phyloP scores from a whole-genome alignment of 169 alveolate genomes.

The Plasmodium gaboni region DNA sequence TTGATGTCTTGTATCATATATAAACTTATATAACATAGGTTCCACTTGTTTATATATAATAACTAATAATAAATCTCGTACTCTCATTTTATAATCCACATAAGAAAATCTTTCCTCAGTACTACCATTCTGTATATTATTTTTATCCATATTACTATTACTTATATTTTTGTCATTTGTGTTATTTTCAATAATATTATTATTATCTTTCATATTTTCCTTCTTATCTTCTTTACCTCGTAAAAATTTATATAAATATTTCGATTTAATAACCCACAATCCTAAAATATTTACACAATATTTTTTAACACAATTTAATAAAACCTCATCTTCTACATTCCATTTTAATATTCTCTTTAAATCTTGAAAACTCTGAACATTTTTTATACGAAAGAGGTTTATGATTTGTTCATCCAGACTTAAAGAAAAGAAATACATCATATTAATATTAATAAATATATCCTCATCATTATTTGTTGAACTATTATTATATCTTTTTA shows the following conservation, averaged over 20 bases:
- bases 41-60: conserved; percentile 70
- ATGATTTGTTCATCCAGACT: conserved; percentile 69
- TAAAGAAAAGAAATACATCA: conserved; percentile 65
- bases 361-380: conserved; percentile 62
- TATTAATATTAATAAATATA: conserved; percentile 29
- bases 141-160: too few relatives aligned
- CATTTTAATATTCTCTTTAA: conserved; percentile 49
- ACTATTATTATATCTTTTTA: background rate
- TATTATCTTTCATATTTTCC: conserved; percentile 17
- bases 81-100: conserved; percentile 71
- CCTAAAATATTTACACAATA: conserved; percentile 72
- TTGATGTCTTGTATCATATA: conserved; percentile 22
- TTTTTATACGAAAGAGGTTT: conserved; percentile 60
- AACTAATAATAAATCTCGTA: conserved; percentile 60
- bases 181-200: too few relatives aligned
- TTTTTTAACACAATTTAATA: conserved; percentile 32
- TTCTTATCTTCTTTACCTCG: conserved; percentile 46
- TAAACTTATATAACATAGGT: conserved; percentile 31
- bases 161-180: background rate
- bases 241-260: conserved; percentile 74
- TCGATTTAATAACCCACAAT: conserved; percentile 73
- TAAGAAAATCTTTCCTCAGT: conserved; percentile 28
- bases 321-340: conserved; percentile 15
- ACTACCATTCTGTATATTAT: too few relatives aligned
- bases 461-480: conserved; percentile 24